These are phyloP conservation scores for Aureobasidium sp. DNA, from an alignment of 2,329 filamentous ascomycete species.

Conservation along the genomic window DNA sequence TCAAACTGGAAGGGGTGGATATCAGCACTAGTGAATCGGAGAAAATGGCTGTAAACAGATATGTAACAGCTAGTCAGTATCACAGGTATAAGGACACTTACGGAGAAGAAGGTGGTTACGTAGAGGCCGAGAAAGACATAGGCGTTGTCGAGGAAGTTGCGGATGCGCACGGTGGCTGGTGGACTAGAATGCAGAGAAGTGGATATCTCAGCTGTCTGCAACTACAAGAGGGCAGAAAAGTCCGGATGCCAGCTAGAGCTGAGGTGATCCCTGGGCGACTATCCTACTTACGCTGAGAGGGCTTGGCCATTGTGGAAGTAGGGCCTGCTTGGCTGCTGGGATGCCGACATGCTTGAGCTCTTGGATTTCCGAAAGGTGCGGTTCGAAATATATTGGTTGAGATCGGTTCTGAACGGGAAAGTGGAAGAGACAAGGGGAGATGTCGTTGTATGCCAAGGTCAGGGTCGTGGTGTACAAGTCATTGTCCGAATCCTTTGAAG, in stretches of 20 bases:
- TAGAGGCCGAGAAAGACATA: constrained; percentile 43
- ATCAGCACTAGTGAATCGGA: neutral
- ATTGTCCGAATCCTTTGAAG: neutral
- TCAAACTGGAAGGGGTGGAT: constrained; percentile 30
- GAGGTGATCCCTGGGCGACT: neutral
- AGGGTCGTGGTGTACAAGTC: neutral
- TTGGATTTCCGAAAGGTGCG: neutral
- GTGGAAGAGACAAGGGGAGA: neutral
- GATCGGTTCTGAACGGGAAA: too few relatives aligned
- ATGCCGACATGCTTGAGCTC: neutral
- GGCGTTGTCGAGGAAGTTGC: constrained; percentile 31
- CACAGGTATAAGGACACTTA: constrained; percentile 21
- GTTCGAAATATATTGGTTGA: neutral
- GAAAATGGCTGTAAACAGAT: neutral
- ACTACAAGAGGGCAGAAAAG: neutral
- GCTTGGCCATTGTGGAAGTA: constrained; percentile 14
- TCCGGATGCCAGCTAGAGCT: neutral
- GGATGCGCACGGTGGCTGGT: constrained; percentile 35
- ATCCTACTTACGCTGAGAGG: constrained; percentile 9
- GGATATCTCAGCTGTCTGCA: neutral
- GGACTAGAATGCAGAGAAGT: constrained; percentile 30
- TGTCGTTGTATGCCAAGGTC: neutral
- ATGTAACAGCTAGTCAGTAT: neutral
- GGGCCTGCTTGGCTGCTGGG: neutral
- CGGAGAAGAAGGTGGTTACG: constrained; percentile 39